These are phyloP conservation scores for Xylariaceae sp. DNA, from an alignment of 2,329 filamentous ascomycete species.

Conservation along the genomic window DNA sequence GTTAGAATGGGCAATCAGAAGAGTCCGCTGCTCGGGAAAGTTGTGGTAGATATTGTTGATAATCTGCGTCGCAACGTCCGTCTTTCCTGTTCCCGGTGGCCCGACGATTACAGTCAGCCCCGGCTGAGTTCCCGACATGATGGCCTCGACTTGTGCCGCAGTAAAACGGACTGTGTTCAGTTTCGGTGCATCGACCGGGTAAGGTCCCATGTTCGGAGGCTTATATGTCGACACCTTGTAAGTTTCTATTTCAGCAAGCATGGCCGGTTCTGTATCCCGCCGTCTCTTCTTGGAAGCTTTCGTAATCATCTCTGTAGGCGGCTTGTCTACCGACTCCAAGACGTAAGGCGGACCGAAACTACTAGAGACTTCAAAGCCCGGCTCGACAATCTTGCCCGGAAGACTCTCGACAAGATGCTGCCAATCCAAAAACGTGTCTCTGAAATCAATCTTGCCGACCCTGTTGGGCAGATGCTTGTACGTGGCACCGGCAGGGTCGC, in stretches of 20 bases:
- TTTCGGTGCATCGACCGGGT: constrained; percentile 77
- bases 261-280: constrained; percentile 64
- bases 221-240: constrained; percentile 86
- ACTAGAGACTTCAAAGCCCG: constrained; percentile 61
- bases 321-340: constrained; percentile 59
- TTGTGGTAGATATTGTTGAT: constrained; percentile 99
- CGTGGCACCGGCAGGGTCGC: constrained; percentile 80
- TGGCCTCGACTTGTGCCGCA: constrained; percentile 83
- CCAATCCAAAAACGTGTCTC: constrained; percentile 95
- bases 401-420: constrained; percentile 86
- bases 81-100: constrained; percentile 94
- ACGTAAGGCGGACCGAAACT: constrained; percentile 87
- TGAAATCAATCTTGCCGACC: constrained; percentile 75
- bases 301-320: constrained; percentile 42
- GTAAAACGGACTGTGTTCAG: constrained; percentile 84
- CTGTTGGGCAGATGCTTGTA: constrained; percentile 78
- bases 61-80: constrained; percentile 97
- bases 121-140: constrained; percentile 88
- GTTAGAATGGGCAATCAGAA: constrained; percentile 94
- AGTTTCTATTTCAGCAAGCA: constrained; percentile 58
- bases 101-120: constrained; percentile 92
- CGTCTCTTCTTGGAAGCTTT: constrained; percentile 82
- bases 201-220: constrained; percentile 82
- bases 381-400: constrained; percentile 80
- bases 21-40: constrained; percentile 84